Base-by-base conservation (phyloP, 1,139 yeast genomes). In the Debaryomyces psychrophilus region DNA sequence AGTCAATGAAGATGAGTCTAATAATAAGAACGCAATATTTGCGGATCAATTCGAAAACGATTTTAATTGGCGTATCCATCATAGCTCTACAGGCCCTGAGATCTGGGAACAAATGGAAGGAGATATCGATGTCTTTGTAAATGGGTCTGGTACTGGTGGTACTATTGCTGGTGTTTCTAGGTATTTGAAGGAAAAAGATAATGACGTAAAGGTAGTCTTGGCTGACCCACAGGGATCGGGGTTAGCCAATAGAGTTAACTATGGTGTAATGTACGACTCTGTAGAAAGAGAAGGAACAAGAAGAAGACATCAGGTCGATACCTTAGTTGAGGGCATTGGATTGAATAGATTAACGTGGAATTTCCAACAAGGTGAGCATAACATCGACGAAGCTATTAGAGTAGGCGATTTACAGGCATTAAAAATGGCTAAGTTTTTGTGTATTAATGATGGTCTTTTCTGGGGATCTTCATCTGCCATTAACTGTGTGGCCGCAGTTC, bases 201-300 rank as follows among this genome's bases (percentile, higher is more conserved):
- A 73, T 1, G 40, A 55, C 0, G 56, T 77, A 1, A 69, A 66
- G 39, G 76, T 83, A 1, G 73, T 88, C 1, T 70, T 93, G 31
- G 96, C 97, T 0, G 99, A 93, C 64, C 99, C 98, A 0, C 98
- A 90, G 59, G 99, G 99, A 0, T 84, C 95, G 9, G 99, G 99
- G 0, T 77, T 93, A 54, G 87, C 77, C 59, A 90, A 93, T 67
- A 73, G 96, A 50, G 81, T 93, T 47, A 89, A 89, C 58, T 83
- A 71, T 59, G 97, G 97, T 1, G 98, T 93, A 5, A 90, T 93
- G 97, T 93, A 89, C 63, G 96, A 92, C 57, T 54, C 74, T 2
- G 92, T 83, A 14, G 99, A 93, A 64, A 83, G 78, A 55, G 99
- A 93, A 67, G 99, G 99, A 1, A 89, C 95, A 0, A 76, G 98